A percentile compares a stretch with the other conserved stretches of the same genome.
Conservation (phyloP, 2,329 filamentous ascomycete genomes). For the Clonostachys byssicola region DNA sequence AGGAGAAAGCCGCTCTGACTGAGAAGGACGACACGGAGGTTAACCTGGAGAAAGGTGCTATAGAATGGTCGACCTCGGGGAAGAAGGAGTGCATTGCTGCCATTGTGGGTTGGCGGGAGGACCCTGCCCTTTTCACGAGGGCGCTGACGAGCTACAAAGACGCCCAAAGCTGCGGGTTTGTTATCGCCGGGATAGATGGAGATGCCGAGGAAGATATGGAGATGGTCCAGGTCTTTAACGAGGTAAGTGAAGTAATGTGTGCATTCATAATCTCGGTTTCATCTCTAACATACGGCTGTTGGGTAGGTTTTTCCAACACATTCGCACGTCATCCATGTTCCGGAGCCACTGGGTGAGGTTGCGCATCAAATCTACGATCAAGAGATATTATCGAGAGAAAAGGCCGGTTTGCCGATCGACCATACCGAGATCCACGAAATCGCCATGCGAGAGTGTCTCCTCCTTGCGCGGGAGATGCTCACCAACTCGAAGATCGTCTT, state of each 20-base stretch:
- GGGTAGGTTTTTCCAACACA: constrained; percentile 5
- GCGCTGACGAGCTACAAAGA: constrained; percentile 13
- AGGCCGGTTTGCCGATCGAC: constrained; percentile 6
- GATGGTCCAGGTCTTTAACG: constrained; percentile 14
- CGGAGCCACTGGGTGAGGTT: constrained; percentile 11
- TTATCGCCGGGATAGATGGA: constrained; percentile 14
- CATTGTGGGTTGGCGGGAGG: constrained; percentile 15
- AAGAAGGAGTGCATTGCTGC: constrained; percentile 12
- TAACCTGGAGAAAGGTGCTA: not conserved
- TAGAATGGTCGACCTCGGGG: not conserved
- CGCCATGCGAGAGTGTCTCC: constrained; percentile 12
- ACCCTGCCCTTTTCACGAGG: constrained; percentile 10
- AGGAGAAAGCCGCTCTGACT: constrained; percentile 1
- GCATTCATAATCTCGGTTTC: too few relatives aligned
- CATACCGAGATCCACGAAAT: constrained; percentile 7
- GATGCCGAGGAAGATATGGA: constrained; percentile 12
- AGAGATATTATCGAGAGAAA: constrained; percentile 5
- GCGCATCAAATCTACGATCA: constrained; percentile 9
- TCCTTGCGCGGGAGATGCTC: constrained; percentile 9
- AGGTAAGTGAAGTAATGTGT: constrained; percentile 4
- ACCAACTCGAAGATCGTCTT: constrained; percentile 9
- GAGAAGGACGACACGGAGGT: not conserved
- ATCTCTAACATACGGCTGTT: too few relatives aligned
- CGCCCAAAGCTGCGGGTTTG: constrained; percentile 8
- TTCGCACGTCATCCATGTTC: constrained; percentile 10